A percentile compares a stretch with the other conserved stretches of the same genome.
phyloP scores from a whole-genome alignment of 768 basidiomycete species.

The Mycena kentingensis region DNA sequence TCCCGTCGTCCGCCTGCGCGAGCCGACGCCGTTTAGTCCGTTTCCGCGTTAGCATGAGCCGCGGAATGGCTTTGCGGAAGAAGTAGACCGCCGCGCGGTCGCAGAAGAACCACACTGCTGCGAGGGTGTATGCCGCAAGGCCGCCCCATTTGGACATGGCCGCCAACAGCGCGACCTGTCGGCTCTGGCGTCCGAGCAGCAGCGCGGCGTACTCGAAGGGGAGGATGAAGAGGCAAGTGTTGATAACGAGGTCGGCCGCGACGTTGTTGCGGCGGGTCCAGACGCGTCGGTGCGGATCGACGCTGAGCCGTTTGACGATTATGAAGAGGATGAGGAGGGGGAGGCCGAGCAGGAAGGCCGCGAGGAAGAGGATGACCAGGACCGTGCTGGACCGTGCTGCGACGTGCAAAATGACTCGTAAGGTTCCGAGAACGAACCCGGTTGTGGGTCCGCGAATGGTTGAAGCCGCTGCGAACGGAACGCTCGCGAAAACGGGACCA shows the following conservation, averaged over 20 bases:
- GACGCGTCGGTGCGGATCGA: background rate
- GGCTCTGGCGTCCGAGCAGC: background rate
- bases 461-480: background rate
- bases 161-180: background rate
- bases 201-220: background rate
- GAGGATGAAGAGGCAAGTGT: background rate
- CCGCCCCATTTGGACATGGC: background rate
- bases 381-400: background rate
- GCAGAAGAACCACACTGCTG: background rate
- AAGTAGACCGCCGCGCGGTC: background rate
- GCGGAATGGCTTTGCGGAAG: background rate
- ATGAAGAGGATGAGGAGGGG: constrained; percentile 8
- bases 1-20: background rate
- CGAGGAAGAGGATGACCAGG: background rate
- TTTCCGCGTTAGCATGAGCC: background rate
- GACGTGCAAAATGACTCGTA: background rate
- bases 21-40: background rate
- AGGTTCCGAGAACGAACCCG: background rate
- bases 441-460: background rate
- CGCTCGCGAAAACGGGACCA: background rate
- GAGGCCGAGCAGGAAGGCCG: background rate
- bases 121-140: background rate
- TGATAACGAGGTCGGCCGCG: background rate
- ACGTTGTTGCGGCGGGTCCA: background rate
- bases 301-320: constrained; percentile 1